phyloP scores from a whole-genome alignment of 805 yeast genomes.

The Barnettozyma wickerhamii region DNA sequence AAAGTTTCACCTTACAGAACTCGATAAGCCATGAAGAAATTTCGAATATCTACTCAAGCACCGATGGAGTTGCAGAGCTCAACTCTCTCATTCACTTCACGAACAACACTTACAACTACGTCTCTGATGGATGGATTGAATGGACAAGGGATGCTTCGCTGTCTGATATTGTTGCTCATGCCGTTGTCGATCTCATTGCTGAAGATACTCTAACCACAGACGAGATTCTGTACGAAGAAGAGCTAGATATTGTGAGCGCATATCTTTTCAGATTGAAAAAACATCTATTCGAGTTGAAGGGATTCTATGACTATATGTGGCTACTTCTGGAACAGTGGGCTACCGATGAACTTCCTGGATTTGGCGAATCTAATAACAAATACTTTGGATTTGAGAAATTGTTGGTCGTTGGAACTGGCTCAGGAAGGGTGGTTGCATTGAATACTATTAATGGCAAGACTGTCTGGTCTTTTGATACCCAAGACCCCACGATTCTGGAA shows the following conservation, averaged over 20 bases:
- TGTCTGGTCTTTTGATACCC: constrained; percentile 36
- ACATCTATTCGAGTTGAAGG: constrained; percentile 21
- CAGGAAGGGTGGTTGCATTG: constrained; percentile 40
- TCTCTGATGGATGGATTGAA: constrained; percentile 8
- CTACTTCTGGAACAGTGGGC: constrained; percentile 8
- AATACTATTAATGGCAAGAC: constrained; percentile 35
- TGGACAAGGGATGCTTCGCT: constrained; percentile 46
- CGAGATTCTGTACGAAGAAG: constrained; percentile 30
- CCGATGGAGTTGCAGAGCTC: constrained; percentile 16
- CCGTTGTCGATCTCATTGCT: constrained; percentile 25
- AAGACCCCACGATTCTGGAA: constrained; percentile 17
- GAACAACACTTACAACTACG: constrained; percentile 10
- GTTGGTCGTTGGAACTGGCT: constrained; percentile 36
- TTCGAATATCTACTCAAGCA: not conserved
- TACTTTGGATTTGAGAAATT: constrained; percentile 45
- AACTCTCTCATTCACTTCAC: constrained; percentile 12
- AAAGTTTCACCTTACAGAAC: constrained; percentile 16
- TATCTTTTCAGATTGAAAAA: constrained; percentile 29
- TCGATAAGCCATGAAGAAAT: constrained; percentile 6
- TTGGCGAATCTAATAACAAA: constrained; percentile 10
- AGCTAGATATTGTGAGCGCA: constrained; percentile 26
- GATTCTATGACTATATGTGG: constrained; percentile 13
- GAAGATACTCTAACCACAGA: constrained; percentile 22
- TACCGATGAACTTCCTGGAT: constrained; percentile 9
- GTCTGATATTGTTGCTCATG: constrained; percentile 32